A percentile compares a stretch with the other conserved stretches of the same genome.
These are phyloP conservation scores for Bryum argenteum DNA, from an alignment of 225 moss, liverwort and hornwort genomes.

Conservation along the genomic window DNA sequence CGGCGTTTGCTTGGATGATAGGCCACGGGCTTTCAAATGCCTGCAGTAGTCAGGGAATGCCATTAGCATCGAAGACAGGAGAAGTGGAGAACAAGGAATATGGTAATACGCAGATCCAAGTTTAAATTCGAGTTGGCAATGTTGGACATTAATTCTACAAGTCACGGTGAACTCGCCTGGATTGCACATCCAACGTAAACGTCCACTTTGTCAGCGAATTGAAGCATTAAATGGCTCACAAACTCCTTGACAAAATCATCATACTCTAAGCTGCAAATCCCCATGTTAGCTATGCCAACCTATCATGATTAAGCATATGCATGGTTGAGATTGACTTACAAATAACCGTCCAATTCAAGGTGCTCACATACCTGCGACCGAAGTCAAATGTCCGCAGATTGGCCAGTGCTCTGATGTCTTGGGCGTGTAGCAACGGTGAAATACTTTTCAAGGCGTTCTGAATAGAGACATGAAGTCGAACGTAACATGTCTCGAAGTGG, in stretches of 20 bases:
- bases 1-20: conserved; percentile 89
- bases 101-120: background rate
- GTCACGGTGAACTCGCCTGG: conserved; percentile 52
- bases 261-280: conserved; percentile 73
- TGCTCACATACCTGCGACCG: conserved; percentile 47
- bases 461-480: conserved; percentile 16
- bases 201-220: conserved; percentile 76
- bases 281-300: conserved; percentile 20
- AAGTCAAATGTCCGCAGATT: conserved; percentile 68
- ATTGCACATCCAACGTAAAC: conserved; percentile 70
- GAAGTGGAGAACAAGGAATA: conserved; percentile 12
- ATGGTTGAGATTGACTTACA: background rate
- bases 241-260: conserved; percentile 92
- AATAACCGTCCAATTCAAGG: conserved; percentile 1
- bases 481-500: conserved; percentile 11
- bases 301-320: background rate
- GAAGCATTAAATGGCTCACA: conserved; percentile 65
- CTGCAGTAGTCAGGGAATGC: conserved; percentile 42
- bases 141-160: conserved; percentile 12
- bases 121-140: background rate
- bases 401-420: conserved; percentile 71
- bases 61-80: conserved; percentile 13
- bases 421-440: conserved; percentile 78
- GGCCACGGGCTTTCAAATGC: conserved; percentile 98
- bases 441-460: conserved; percentile 79